These are phyloP conservation scores for Coprinellus micaceus DNA, from an alignment of 768 basidiomycete genomes.

Conservation along the genomic window DNA sequence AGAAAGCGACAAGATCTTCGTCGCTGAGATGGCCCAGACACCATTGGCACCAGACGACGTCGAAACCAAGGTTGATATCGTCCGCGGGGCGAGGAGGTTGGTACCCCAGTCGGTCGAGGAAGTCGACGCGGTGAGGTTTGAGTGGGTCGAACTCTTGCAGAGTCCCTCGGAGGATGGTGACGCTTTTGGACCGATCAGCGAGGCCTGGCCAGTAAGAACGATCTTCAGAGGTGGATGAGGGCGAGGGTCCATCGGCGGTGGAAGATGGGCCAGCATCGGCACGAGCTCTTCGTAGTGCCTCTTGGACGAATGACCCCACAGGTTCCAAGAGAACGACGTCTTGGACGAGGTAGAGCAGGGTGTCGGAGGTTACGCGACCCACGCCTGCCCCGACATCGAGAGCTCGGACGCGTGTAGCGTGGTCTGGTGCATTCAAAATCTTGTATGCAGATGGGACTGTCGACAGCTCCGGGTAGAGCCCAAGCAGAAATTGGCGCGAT, in stretches of 20 bases:
- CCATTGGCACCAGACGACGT: constrained; percentile 97
- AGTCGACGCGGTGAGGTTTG: constrained; percentile 39
- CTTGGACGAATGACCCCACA: constrained; percentile 68
- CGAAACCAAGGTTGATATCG: constrained; percentile 65
- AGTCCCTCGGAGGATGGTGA: constrained; percentile 74
- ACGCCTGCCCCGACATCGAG: constrained; percentile 95
- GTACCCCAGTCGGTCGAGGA: constrained; percentile 68
- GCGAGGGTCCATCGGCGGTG: constrained; percentile 13
- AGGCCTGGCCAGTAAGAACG: constrained; percentile 63
- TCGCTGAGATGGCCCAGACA: constrained; percentile 86
- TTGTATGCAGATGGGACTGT: constrained; percentile 72
- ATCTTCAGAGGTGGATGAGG: constrained; percentile 16
- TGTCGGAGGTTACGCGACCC: constrained; percentile 85
- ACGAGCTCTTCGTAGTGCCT: constrained; percentile 51
- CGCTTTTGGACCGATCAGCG: constrained; percentile 58
- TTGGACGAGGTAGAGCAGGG: constrained; percentile 83
- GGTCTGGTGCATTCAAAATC: constrained; percentile 32
- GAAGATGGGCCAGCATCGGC: constrained; percentile 22
- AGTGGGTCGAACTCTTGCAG: constrained; percentile 81
- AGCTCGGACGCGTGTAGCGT: constrained; percentile 43
- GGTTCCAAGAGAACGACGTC: constrained; percentile 92
- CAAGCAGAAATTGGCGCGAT: constrained; percentile 83
- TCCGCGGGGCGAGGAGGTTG: constrained; percentile 37
- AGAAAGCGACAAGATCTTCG: constrained; percentile 71
- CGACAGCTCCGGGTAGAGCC: constrained; percentile 75